Conservation (phyloP, 208 protist species). For the Lotmaria passim region DNA sequence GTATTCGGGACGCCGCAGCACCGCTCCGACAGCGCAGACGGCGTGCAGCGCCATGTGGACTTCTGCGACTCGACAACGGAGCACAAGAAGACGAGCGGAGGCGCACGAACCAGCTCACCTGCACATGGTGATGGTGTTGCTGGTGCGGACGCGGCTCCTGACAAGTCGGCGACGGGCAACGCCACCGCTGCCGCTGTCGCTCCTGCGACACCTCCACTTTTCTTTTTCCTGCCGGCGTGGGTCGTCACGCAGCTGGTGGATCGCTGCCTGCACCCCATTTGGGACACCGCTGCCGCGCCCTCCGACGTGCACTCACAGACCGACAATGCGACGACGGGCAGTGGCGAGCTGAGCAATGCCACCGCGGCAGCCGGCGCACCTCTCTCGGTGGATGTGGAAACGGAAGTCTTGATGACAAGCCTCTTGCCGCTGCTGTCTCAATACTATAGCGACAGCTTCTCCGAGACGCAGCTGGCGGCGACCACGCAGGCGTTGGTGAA, state of each 20-base stretch:
- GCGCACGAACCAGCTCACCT: not conserved
- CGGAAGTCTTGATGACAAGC: conserved; percentile 18
- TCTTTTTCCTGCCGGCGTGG: conserved; percentile 34
- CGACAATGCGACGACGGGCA: not conserved
- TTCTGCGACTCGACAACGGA: not conserved
- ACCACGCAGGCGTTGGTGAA: conserved; percentile 36
- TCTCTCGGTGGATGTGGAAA: conserved; percentile 12
- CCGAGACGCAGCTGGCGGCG: conserved; percentile 18
- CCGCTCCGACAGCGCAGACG: not conserved
- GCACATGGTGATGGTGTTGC: not conserved
- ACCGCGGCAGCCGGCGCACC: not conserved
- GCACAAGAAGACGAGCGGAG: not conserved
- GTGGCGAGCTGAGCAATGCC: not conserved
- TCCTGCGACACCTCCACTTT: conserved; percentile 17
- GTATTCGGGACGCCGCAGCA: not conserved
- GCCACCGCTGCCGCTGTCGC: too few relatives aligned
- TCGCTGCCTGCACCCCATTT: conserved; percentile 17
- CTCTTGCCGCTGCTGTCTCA: conserved; percentile 36
- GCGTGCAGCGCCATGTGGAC: not conserved
- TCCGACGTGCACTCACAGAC: not conserved
- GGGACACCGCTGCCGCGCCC: not conserved
- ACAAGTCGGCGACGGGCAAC: not conserved
- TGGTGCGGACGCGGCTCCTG: not conserved
- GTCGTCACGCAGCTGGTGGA: conserved; percentile 28
- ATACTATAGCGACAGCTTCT: conserved; percentile 29